Evolutionary conservation across 2,329 filamentous ascomycete genomes (phyloP), one percentile per base, ranked within the genome.

Genomic region (Calonectria fujianensis): DNA sequence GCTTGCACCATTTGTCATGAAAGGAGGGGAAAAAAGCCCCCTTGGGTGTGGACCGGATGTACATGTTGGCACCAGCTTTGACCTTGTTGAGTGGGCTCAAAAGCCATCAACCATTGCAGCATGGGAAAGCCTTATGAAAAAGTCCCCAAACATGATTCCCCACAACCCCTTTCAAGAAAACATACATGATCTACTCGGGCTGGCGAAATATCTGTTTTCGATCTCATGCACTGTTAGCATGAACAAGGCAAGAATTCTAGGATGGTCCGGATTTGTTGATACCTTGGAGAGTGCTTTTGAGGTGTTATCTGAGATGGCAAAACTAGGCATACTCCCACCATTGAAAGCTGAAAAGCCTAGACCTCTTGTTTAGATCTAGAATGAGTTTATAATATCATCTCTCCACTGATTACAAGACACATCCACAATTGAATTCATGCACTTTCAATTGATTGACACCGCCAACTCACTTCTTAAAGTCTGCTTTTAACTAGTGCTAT

Each of bases 241-340:
- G 52, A 59, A 37, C 52, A 59, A 59, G 29, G 52, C 52, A 32
- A 59, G 20, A 31, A 37, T 16, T 31, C 32, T 59, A n/a, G 52
- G 52, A 9, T 59, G 52, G 52, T n/a, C 31, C 11, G 52, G 52
- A 11, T 59, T 24, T 18, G 52, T 59, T 32, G 52, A 59, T 24
- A 37, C 52, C 16, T 18, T 59, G 10, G 52, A 59, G 52, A 31
- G 14, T 14, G 52, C 52, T 20, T 59, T 59, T 59, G 52, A 59
- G 24, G 31, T 31, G 10, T 20, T 59, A 8, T 59, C 52, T 4
- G 52, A 59, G 18, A 59, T 59, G 52, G 52, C 20, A n/a, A 59
- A 59, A 31, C 11, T 59, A 9, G 52, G 52, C 7, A 7, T 59
- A 32, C 31, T 59, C 3, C 52, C 52, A 9, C 29, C 52, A 24